These are phyloP conservation scores for Sporothrix brasiliensis DNA, from an alignment of 2,329 filamentous ascomycete genomes.

Conservation along the genomic window DNA sequence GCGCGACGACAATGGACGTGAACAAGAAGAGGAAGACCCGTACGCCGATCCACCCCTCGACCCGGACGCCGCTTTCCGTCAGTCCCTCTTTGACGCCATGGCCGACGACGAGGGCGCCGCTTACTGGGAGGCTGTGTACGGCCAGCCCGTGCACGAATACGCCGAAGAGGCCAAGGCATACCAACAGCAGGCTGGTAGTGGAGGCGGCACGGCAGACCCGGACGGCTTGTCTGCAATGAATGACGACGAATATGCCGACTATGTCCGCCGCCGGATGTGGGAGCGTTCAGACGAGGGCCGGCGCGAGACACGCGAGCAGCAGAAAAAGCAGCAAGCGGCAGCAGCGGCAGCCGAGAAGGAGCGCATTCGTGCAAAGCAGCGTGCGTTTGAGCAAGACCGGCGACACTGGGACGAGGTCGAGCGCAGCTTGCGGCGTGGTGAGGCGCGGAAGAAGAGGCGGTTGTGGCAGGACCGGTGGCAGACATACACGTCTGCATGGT, in stretches of 20 bases:
- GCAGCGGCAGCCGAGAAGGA: constrained; percentile 49
- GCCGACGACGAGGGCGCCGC: constrained; percentile 94
- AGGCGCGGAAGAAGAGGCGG: constrained; percentile 60
- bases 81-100: constrained; percentile 94
- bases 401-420: constrained; percentile 60
- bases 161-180: constrained; percentile 30
- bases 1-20: neutral
- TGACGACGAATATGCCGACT: constrained; percentile 87
- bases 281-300: constrained; percentile 88
- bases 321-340: constrained; percentile 51
- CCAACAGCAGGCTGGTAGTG: neutral
- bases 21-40: constrained; percentile 44
- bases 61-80: constrained; percentile 78
- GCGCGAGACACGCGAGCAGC: constrained; percentile 70
- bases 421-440: constrained; percentile 66
- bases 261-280: constrained; percentile 91
- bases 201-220: constrained; percentile 42
- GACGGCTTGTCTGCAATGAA: constrained; percentile 77
- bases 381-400: constrained; percentile 40
- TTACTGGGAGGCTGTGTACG: constrained; percentile 97
- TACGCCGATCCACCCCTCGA: constrained; percentile 56
- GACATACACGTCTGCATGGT: constrained; percentile 68
- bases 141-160: constrained; percentile 76
- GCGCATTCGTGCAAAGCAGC: constrained; percentile 54
- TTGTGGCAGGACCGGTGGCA: constrained; percentile 65